These are phyloP conservation scores for Physcomitrellopsis africana DNA, from an alignment of 225 moss, liverwort and hornwort genomes.

Conservation along the genomic window DNA sequence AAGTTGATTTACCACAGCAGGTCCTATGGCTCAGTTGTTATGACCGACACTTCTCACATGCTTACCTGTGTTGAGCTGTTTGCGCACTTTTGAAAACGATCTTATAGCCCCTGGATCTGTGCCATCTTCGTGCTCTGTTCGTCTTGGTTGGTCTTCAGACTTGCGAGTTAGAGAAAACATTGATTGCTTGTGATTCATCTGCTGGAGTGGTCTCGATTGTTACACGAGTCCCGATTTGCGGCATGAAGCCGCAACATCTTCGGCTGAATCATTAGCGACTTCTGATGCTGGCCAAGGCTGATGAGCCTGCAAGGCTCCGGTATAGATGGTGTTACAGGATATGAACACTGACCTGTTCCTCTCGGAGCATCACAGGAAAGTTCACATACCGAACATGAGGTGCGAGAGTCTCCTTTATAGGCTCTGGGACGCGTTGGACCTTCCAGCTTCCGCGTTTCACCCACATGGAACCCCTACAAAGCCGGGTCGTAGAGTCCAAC, in stretches of 20 bases:
- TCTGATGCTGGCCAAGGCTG: not conserved
- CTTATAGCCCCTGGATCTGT: not conserved
- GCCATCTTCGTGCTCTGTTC: too few relatives aligned
- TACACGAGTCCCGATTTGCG: not conserved
- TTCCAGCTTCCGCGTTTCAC: constrained; percentile 22
- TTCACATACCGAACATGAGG: constrained; percentile 12
- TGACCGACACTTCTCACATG: not conserved
- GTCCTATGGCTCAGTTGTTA: too few relatives aligned
- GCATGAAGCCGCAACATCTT: not conserved
- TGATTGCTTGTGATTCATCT: not conserved
- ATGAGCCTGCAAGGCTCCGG: not conserved
- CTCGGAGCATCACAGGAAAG: not conserved
- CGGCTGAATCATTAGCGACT: not conserved
- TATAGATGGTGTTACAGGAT: not conserved
- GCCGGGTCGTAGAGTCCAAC: not conserved
- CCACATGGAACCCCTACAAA: not conserved
- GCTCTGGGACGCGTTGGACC: constrained; percentile 20
- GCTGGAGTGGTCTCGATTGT: not conserved
- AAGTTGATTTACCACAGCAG: not conserved
- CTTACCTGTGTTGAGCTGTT: not conserved
- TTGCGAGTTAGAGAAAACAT: not conserved
- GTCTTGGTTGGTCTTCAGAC: too few relatives aligned
- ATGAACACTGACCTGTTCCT: constrained; percentile 14
- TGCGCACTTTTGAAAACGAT: not conserved
- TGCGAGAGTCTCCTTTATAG: too few relatives aligned